These are phyloP conservation scores for Taiozyma sp. DNA, from an alignment of 1,139 yeast genomes.

Conservation along the genomic window DNA sequence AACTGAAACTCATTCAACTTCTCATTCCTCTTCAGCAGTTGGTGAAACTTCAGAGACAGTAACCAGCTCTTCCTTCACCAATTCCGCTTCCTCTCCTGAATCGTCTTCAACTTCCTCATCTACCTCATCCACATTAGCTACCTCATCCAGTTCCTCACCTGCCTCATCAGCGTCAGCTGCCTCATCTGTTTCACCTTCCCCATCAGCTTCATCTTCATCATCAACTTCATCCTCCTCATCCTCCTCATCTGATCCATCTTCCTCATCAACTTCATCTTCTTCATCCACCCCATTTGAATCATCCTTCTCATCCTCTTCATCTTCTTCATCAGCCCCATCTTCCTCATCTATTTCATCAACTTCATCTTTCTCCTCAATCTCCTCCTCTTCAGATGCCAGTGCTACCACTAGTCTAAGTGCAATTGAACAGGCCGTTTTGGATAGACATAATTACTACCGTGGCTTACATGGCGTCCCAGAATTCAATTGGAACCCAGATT, in stretches of 20 bases:
- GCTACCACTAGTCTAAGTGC: slow-evolving; percentile 18
- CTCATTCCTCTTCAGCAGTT: not conserved
- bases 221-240: too few species aligned
- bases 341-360: slow-evolving; percentile 13
- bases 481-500: slow-evolving; percentile 43
- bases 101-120: not conserved
- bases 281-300: too few species aligned
- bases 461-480: slow-evolving; percentile 46
- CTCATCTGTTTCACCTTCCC: too few species aligned
- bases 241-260: not conserved
- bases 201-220: too few species aligned
- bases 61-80: not conserved
- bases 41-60: not conserved
- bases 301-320: too few species aligned
- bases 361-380: slow-evolving; percentile 17
- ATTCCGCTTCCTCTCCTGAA: not conserved
- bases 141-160: slow-evolving; percentile 1
- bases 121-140: slow-evolving; percentile 1
- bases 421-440: slow-evolving; percentile 38
- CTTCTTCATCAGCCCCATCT: slow-evolving; percentile 14
- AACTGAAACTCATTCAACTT: not conserved
- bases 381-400: slow-evolving; percentile 19
- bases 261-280: slow-evolving; percentile 1
- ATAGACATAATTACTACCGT: slow-evolving; percentile 49
- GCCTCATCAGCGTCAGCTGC: too few species aligned